Base-by-base conservation (phyloP, 441 rosid species). In the Pelargonium australe region DNA sequence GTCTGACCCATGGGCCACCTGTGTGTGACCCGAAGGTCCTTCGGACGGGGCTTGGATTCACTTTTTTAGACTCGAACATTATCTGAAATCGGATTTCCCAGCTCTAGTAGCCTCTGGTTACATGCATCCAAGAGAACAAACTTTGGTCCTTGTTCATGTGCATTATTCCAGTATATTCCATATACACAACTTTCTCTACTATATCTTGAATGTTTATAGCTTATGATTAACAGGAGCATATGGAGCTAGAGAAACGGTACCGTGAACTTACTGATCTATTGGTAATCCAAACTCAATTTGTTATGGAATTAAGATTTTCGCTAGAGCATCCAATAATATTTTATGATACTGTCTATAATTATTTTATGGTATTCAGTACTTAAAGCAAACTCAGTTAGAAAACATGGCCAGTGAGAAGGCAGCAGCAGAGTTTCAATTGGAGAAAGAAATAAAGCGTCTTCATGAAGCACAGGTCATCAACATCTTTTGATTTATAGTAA, bases 351-450 rank as follows among this genome's bases (percentile, higher is more conserved):
- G 40, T 64, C 73, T 67, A 40, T 67, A 44, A 73, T 60, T 72
- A 41, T 64, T 7, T 23, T 76, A 13, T 25, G 49, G 68, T 57
- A 61, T 81, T 72, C 86, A 95, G 99, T 95, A 95, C 80, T 84
- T 87, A 78, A 95, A 95, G 94, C 99, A 95, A 90, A 95, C 99
- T 16, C 99, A 95, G 71, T 80, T 95, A 70, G 98, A 95, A 86
- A 81, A 95, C 73, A 89, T 92, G 96, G 91, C 97, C 53, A 92
- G 94, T 83, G 99, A 95, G 79, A 95, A 95, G 83, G 97, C 98
- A 66, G 97, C 98, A 0, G 97, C 97, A 67, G 97, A 95, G 78
- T 95, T 92, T 81, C 99, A 95, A 78, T 77, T 90, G 83, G 99
- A 95, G 82, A 90, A 92, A 85, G 99, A 95, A 84, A 69, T 88